phyloP scores from a whole-genome alignment of 768 basidiomycete genomes.

The Glaciozyma antarctica region DNA sequence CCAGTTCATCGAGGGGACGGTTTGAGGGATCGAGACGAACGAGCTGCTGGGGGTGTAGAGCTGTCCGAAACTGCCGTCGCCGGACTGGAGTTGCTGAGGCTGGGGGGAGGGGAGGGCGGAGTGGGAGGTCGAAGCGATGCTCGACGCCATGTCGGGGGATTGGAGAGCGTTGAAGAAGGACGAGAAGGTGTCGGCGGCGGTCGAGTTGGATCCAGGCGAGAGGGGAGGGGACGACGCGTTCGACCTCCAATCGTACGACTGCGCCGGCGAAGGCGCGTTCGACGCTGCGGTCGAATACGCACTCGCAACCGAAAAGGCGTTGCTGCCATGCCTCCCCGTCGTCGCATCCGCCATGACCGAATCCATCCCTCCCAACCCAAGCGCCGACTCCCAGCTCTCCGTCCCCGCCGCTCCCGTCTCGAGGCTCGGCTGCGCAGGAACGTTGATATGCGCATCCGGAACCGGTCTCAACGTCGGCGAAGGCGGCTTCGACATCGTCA shows the following conservation, averaged over 20 bases:
- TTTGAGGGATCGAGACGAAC: constrained; percentile 24
- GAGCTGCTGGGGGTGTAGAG: background rate
- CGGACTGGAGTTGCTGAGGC: background rate
- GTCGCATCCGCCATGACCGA: background rate
- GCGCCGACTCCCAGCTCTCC: background rate
- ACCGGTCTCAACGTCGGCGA: background rate
- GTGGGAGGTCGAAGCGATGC: background rate
- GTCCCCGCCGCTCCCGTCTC: background rate
- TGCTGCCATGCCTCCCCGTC: background rate
- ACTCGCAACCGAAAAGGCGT: background rate
- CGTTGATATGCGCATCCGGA: background rate
- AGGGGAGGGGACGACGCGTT: background rate
- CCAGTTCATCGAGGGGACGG: constrained; percentile 12
- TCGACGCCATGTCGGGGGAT: constrained; percentile 6
- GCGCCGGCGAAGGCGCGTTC: background rate
- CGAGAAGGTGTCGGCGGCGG: constrained; percentile 16
- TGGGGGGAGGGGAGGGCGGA: background rate
- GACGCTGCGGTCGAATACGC: background rate
- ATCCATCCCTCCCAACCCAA: constrained; percentile 15
- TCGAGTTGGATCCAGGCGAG: constrained; percentile 19
- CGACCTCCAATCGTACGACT: constrained; percentile 18
- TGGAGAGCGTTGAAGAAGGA: constrained; percentile 17
- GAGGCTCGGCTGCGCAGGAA: background rate
- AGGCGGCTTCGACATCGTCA: constrained; percentile 16
- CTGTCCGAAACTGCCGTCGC: too few species aligned